Evolutionary conservation across 139 green algal genomes (phyloP).

Genomic region (Chlamydomonas applanata): DNA sequence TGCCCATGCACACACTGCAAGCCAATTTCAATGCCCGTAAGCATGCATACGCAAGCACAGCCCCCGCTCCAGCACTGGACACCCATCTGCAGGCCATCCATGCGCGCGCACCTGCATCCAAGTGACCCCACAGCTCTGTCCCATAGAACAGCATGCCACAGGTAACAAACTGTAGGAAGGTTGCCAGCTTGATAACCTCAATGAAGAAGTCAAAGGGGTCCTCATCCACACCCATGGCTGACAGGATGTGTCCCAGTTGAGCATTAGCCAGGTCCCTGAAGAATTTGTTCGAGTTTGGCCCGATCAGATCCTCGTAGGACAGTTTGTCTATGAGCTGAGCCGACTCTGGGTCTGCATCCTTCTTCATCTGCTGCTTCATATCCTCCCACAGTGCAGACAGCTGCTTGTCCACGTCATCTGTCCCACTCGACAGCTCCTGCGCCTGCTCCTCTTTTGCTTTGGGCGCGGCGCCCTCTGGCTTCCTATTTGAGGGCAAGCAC

Average conservation of each 20-base stretch:
- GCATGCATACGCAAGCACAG: not conserved
- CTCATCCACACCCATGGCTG: slow-evolving; percentile 11
- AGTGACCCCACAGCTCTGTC: slow-evolving; percentile 9
- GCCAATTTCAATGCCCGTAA: too few species aligned
- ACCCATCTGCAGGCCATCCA: not conserved
- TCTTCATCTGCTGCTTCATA: slow-evolving; percentile 13
- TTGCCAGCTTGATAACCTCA: slow-evolving; percentile 21
- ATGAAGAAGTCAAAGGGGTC: slow-evolving; percentile 37
- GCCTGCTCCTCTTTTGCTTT: too few species aligned
- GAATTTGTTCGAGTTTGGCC: not conserved
- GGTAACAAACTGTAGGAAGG: slow-evolving; percentile 21
- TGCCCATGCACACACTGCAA: too few species aligned
- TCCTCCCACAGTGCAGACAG: slow-evolving; percentile 15
- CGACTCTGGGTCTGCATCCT: slow-evolving; percentile 10
- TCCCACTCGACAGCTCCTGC: too few species aligned
- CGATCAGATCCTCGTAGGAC: slow-evolving; percentile 24
- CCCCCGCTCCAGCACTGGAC: not conserved
- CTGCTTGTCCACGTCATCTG: slow-evolving; percentile 10
- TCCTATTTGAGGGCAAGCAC: too few species aligned
- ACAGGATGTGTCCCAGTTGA: slow-evolving; percentile 29
- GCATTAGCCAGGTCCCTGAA: slow-evolving; percentile 22
- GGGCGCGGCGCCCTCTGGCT: too few species aligned
- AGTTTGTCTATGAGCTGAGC: slow-evolving; percentile 11
- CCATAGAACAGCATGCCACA: slow-evolving; percentile 34
- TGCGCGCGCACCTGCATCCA: slow-evolving; percentile 18